Conservation (phyloP, 345 rosid genomes). For the Arabidopsis arenosa region DNA sequence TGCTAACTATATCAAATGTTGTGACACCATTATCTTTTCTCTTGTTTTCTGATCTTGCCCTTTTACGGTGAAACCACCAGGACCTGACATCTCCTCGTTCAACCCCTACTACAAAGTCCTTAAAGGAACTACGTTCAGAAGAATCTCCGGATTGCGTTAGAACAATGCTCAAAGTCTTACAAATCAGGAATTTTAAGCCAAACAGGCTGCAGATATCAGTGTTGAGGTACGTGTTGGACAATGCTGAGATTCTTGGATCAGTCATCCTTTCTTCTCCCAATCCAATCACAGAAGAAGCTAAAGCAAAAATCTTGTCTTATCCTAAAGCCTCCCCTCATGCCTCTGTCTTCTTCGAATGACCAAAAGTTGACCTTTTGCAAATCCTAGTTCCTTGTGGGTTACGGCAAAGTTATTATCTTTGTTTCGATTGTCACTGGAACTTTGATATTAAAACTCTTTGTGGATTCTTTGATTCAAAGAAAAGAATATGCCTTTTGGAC, state of each 20-base stretch:
- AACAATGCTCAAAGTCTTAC: slow-evolving; percentile 22
- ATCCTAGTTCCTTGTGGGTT: background rate
- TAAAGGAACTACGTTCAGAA: background rate
- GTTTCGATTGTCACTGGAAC: background rate
- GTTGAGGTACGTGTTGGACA: slow-evolving; percentile 30
- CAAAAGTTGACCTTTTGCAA: slow-evolving; percentile 5
- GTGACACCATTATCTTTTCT: background rate
- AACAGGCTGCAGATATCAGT: slow-evolving; percentile 10
- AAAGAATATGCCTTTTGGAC: slow-evolving; percentile 40
- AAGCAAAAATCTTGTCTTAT: slow-evolving; percentile 22
- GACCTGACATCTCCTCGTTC: slow-evolving; percentile 1
- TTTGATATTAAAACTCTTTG: background rate
- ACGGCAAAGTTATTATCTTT: slow-evolving; percentile 14
- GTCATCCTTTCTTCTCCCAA: slow-evolving; percentile 20
- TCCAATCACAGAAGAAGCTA: slow-evolving; percentile 20
- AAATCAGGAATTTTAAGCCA: slow-evolving; percentile 23
- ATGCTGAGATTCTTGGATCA: slow-evolving; percentile 35
- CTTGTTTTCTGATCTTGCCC: background rate
- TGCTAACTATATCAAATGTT: background rate
- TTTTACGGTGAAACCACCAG: slow-evolving; percentile 20
- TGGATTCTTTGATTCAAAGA: slow-evolving; percentile 4
- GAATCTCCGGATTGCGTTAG: slow-evolving; percentile 8
- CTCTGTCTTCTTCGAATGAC: slow-evolving; percentile 11
- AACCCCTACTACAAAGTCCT: background rate
- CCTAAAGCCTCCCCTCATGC: slow-evolving; percentile 33